Conservation (phyloP, 306 rosid genomes). For the Quercus rubra region DNA sequence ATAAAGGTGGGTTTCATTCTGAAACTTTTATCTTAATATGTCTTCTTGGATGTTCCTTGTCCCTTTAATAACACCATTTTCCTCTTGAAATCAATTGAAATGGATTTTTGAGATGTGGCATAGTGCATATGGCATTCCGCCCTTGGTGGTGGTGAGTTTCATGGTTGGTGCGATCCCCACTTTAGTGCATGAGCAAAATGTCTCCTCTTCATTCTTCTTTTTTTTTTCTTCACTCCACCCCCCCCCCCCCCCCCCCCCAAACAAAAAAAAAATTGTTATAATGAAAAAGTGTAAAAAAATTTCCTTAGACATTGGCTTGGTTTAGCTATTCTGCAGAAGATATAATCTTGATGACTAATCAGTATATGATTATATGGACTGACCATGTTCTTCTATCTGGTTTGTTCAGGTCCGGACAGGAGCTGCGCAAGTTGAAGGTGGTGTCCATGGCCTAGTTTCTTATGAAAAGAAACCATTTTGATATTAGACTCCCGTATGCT, state of each 20-base stretch:
- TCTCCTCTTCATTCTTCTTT: not conserved
- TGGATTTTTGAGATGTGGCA: constrained; percentile 12
- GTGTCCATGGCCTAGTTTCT: constrained; percentile 81
- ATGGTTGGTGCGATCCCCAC: not conserved
- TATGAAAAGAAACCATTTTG: constrained; percentile 80
- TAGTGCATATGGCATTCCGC: constrained; percentile 53
- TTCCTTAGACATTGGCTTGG: not conserved
- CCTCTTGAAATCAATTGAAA: too few species aligned
- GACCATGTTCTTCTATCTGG: not conserved
- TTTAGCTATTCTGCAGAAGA: not conserved
- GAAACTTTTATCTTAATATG: too few species aligned
- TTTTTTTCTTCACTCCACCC: accelerated
- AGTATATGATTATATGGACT: not conserved
- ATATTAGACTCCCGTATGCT: not conserved
- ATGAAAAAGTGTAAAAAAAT: not conserved
- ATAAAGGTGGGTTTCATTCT: too few species aligned
- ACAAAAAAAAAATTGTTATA: not conserved
- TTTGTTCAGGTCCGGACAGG: constrained; percentile 73
- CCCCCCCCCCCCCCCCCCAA: too few species aligned
- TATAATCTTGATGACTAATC: not conserved
- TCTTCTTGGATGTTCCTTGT: not conserved
- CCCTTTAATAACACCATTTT: constrained; percentile 31
- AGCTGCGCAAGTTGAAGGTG: constrained; percentile 98
- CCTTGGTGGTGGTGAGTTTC: not conserved
- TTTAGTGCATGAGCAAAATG: not conserved